phyloP scores from a whole-genome alignment of 2,329 filamentous ascomycete species.

The Alternaria ventricosa region DNA sequence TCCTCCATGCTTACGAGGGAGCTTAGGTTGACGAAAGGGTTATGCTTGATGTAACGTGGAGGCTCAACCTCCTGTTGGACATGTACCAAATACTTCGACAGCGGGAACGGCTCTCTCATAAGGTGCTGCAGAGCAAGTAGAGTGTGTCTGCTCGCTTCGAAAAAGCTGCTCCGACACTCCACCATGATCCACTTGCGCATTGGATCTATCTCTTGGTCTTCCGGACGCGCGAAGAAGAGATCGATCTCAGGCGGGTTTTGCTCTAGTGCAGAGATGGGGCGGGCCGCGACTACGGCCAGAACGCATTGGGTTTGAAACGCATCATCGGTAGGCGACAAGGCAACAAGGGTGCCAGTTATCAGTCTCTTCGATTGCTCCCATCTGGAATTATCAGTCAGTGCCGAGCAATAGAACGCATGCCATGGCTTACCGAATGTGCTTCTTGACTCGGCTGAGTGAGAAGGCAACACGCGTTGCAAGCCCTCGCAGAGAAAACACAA shows the following conservation, averaged over 20 bases:
- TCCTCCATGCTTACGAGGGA: constrained; percentile 50
- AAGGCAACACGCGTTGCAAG: constrained; percentile 73
- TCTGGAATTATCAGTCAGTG: background rate
- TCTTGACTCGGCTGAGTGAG: constrained; percentile 68
- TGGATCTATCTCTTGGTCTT: constrained; percentile 72
- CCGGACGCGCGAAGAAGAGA: constrained; percentile 69
- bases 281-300: constrained; percentile 74
- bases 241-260: constrained; percentile 75
- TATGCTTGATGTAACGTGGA: constrained; percentile 60
- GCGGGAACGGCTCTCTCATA: constrained; percentile 64
- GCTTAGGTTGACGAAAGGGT: constrained; percentile 60
- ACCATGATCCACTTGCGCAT: constrained; percentile 77
- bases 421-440: constrained; percentile 60
- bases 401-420: background rate
- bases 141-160: constrained; percentile 75
- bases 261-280: constrained; percentile 68
- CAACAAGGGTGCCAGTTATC: constrained; percentile 62
- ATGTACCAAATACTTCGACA: constrained; percentile 67
- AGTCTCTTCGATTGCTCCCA: constrained; percentile 70
- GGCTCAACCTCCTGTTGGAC: constrained; percentile 54
- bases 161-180: constrained; percentile 76
- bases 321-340: constrained; percentile 63
- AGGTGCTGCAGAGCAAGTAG: constrained; percentile 74
- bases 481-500: constrained; percentile 68
- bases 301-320: constrained; percentile 70